Conservation (phyloP, 495 filamentous ascomycete genomes). For the Podospora pseudocomata region DNA sequence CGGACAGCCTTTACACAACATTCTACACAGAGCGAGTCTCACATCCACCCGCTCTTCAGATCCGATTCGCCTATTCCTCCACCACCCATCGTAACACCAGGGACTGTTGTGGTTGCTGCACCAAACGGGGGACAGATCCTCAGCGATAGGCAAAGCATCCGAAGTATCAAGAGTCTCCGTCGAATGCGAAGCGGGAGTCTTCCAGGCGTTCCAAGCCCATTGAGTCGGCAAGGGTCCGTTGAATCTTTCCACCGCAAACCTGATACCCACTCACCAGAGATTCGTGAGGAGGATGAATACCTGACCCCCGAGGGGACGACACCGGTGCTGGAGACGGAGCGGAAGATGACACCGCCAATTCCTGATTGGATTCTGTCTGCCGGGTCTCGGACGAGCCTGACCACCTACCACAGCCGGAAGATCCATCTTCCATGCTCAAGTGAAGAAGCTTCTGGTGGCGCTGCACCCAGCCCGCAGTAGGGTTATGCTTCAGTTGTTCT, state of each 20-base stretch:
- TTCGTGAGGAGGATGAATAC: constrained; percentile 31
- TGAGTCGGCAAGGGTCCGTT: constrained; percentile 49
- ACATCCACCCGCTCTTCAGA: constrained; percentile 85
- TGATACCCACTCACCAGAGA: constrained; percentile 29
- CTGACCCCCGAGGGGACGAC: background rate
- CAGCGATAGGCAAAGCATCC: constrained; percentile 51
- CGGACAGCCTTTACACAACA: constrained; percentile 37
- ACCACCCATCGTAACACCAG: constrained; percentile 62
- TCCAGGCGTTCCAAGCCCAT: constrained; percentile 50
- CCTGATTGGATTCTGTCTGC: constrained; percentile 55
- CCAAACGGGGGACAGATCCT: constrained; percentile 67
- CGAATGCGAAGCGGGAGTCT: constrained; percentile 58
- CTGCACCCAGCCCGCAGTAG: background rate
- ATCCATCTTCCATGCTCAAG: background rate
- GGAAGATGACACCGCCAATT: constrained; percentile 55
- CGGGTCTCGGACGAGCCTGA: constrained; percentile 43
- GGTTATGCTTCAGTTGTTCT: background rate
- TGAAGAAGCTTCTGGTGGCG: background rate
- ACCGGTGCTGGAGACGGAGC: constrained; percentile 22
- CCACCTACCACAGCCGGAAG: constrained; percentile 35
- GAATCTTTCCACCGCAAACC: constrained; percentile 41
- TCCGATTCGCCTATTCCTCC: constrained; percentile 69
- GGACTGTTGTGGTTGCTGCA: constrained; percentile 67
- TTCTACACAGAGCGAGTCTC: constrained; percentile 54
- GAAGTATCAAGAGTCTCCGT: constrained; percentile 55